Evolutionary conservation across 192 early-diverging fungal species (phyloP), one percentile per base, ranked within the genome.

Genomic region (Linnemannia exigua): DNA sequence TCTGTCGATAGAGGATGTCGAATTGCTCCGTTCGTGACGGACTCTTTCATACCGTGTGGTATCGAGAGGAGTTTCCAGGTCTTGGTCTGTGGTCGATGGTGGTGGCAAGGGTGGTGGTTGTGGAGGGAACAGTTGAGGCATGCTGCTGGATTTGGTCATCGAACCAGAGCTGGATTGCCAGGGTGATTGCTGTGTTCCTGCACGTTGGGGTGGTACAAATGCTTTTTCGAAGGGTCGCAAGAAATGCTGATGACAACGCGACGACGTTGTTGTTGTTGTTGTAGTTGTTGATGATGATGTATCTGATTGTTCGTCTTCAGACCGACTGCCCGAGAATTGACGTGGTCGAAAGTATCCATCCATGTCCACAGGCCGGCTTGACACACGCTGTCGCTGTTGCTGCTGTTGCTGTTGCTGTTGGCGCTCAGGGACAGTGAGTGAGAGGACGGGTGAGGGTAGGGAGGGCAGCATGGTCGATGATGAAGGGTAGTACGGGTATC

Each of bases 391-490:
- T 15, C n/a, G 48, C 19, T 50, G 14, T 52, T 5, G 48, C 5
- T n/a, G n/a, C n/a, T 44, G 44, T 16, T 71, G 70, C 1, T 71
- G 70, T 44, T 46, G 70, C 28, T 72, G 70, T 12, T 44, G 41
- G 9, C 41, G 41, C 41, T 44, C 41, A 9, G 41, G 41, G 41
- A 63, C 28, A 1, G 28, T 25, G 12, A 63, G 58, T 4, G 58
- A 63, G 11, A 63, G 31, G 12, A 25, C 58, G 2, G 58, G 58
- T 15, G 58, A 63, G 9, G 58, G 58, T 3, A 63, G 58, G 25
- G 58, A 63, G 31, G 58, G 58, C 1, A 63, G 28, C 58, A 63
- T 63, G 15, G 28, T 63, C 11, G 58, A 63, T 25, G 58, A 63
- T 31, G 28, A 3, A 0, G 58, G 14, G 28, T 63, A 33, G 28